These are phyloP conservation scores for Eimeria sp. DNA, from an alignment of 169 alveolate species.

Conservation along the genomic window DNA sequence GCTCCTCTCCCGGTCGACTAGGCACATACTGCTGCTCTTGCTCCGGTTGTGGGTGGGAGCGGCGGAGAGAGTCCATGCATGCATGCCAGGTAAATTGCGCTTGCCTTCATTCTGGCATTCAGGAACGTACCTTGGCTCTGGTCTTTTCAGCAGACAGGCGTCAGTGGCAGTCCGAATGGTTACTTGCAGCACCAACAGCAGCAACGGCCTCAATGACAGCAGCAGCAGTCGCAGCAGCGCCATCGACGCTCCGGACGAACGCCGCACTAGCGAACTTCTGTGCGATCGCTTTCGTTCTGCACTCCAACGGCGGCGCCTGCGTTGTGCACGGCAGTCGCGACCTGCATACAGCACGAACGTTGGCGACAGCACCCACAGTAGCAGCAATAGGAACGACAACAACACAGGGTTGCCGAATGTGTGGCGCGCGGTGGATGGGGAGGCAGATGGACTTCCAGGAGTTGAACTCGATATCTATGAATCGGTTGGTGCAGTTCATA, in stretches of 20 bases:
- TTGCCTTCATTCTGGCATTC: not conserved
- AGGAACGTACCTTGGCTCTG: slow-evolving; percentile 37
- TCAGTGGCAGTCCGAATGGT: slow-evolving; percentile 66
- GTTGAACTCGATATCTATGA: slow-evolving; percentile 78
- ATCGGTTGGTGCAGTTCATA: not conserved
- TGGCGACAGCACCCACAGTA: not conserved
- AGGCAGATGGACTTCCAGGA: slow-evolving; percentile 80
- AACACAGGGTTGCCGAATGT: not conserved
- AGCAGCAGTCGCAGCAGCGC: not conserved
- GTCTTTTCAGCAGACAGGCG: slow-evolving; percentile 58
- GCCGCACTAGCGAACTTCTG: not conserved
- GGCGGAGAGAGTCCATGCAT: not conserved
- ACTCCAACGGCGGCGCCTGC: not conserved
- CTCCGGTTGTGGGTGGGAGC: not conserved
- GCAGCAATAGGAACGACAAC: slow-evolving; percentile 6
- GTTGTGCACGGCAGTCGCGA: not conserved
- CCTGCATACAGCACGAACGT: not conserved
- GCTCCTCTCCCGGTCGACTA: not conserved
- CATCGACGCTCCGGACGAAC: not conserved
- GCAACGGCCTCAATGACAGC: not conserved
- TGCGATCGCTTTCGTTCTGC: not conserved
- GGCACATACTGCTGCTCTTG: not conserved
- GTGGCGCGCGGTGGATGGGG: slow-evolving; percentile 77
- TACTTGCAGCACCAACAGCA: slow-evolving; percentile 37
- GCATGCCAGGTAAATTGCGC: not conserved